Conservation (phyloP, 140 eudicot species). For the Senecio squalidus region DNA sequence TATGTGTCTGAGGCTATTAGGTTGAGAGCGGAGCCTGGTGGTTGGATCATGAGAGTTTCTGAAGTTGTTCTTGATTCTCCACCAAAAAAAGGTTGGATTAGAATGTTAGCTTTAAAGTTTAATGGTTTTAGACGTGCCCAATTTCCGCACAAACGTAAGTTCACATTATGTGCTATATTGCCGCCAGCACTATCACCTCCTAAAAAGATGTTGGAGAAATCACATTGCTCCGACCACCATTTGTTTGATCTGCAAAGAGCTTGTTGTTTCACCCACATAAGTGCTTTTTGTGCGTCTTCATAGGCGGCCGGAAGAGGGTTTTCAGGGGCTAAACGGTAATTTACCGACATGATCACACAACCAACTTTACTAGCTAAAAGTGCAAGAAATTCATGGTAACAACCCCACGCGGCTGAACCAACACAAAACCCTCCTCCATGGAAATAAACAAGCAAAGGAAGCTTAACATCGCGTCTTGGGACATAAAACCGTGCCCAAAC, state of each 20-base stretch:
- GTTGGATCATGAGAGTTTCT: conserved; percentile 43
- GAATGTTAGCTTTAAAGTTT: conserved; percentile 42
- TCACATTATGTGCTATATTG: conserved; percentile 65
- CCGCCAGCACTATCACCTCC: conserved; percentile 92
- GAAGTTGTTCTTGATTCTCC: conserved; percentile 68
- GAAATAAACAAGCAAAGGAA: conserved; percentile 67
- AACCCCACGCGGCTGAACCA: conserved; percentile 89
- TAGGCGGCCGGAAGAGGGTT: conserved; percentile 86
- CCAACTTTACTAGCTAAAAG: conserved; percentile 33
- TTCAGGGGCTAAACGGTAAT: conserved; percentile 87
- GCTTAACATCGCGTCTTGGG: conserved; percentile 38
- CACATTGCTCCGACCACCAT: conserved; percentile 51
- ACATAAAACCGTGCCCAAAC: conserved; percentile 85
- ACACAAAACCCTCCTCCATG: conserved; percentile 98
- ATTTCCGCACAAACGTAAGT: conserved; percentile 8
- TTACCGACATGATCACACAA: conserved; percentile 60
- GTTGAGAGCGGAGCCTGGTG: conserved; percentile 44
- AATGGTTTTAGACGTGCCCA: conserved; percentile 18
- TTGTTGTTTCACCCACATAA: conserved; percentile 56
- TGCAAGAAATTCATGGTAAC: conserved; percentile 78
- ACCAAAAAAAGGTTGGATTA: conserved; percentile 78
- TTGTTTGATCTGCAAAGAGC: conserved; percentile 15
- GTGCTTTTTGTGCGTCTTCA: conserved; percentile 61
- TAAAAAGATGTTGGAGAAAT: conserved; percentile 44
- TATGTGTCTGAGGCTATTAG: conserved; percentile 58